Evolutionary conservation across 306 rosid genomes (phyloP), one percentile per base, ranked within the genome.

Genomic region (Cicer bijugum): DNA sequence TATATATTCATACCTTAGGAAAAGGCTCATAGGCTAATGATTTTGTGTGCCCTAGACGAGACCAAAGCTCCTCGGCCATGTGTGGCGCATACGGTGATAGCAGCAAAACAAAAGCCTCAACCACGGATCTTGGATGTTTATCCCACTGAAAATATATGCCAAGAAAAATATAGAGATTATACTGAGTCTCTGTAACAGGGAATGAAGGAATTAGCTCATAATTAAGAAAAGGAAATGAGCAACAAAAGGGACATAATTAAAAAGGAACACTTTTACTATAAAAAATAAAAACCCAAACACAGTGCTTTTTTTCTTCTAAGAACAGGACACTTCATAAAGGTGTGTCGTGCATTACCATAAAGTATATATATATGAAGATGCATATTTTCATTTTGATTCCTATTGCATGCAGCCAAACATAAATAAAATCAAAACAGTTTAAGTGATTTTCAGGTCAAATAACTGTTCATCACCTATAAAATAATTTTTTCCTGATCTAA

Each of bases 31-130:
- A 82, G 62, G 95, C 92, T 68, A 94, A 56, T 6, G 97, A 91
- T 71, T 80, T 78, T 1, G 87, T 69, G 85, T 91, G 92, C 71
- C 99, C 99, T n/a, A 94, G 81, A 71, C 99, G 90, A 75, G 83
- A 86, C 97, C 99, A 91, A 44, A 94, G 88, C 88, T 94, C 99
- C 83, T 94, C 97, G 28, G 97, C 92, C 84, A 94, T 79, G 86
- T 94, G 98, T 16, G 98, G 99, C 0, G 96, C 99, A 78, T 91
- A 94, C 3, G 97, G 95, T 15, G 99, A 88, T 75, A 94, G 97
- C 82, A 89, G 89, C 84, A 91, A 67, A 77, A 90, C 87, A 83
- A 91, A 91, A 73, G 88, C 90, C 88, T 89, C 96, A 48, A 89
- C 43, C 62, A 91, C 75, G 61, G 85, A 81, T 82, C 68, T 88